phyloP scores from a whole-genome alignment of 257 asterid species.

The Linderniella brevidens region DNA sequence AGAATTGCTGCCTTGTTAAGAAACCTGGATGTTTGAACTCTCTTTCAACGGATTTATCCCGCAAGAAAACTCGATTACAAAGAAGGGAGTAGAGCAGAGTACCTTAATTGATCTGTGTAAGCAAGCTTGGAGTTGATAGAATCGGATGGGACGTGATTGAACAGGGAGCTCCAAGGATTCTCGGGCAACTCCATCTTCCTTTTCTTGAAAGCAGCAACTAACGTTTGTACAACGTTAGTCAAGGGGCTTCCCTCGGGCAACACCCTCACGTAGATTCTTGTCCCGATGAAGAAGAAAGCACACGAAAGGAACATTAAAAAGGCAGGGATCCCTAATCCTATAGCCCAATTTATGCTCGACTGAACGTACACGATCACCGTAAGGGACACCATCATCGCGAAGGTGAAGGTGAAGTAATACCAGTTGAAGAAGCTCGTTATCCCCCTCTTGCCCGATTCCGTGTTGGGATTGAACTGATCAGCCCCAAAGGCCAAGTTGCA shows the following conservation, averaged over 20 bases:
- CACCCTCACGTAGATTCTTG: slow-evolving; percentile 16
- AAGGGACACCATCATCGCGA: slow-evolving; percentile 18
- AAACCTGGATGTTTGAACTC: slow-evolving; percentile 11
- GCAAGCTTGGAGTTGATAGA: slow-evolving; percentile 17
- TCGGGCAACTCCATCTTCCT: slow-evolving; percentile 12
- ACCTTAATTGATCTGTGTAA: slow-evolving; percentile 17
- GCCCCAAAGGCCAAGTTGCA: slow-evolving; percentile 27
- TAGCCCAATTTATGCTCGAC: slow-evolving; percentile 18
- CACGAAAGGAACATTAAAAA: slow-evolving; percentile 18
- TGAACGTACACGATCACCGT: slow-evolving; percentile 20
- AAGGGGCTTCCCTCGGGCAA: slow-evolving; percentile 23
- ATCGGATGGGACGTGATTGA: slow-evolving; percentile 10
- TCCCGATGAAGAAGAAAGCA: slow-evolving; percentile 19
- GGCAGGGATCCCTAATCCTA: slow-evolving; percentile 22
- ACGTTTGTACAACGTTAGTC: slow-evolving; percentile 12
- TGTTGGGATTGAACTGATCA: slow-evolving; percentile 24
- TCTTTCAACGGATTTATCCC: too few species aligned
- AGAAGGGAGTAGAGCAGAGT: too few species aligned
- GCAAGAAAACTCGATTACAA: too few species aligned
- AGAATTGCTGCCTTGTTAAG: slow-evolving; percentile 14
- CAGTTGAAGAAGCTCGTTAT: slow-evolving; percentile 23
- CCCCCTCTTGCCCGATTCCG: slow-evolving; percentile 18
- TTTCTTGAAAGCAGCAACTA: slow-evolving; percentile 19
- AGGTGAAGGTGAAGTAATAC: slow-evolving; percentile 24
- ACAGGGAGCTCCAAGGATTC: slow-evolving; percentile 16